These are phyloP conservation scores for Trametes cinnabarina DNA, from an alignment of 768 basidiomycete species.

Conservation along the genomic window DNA sequence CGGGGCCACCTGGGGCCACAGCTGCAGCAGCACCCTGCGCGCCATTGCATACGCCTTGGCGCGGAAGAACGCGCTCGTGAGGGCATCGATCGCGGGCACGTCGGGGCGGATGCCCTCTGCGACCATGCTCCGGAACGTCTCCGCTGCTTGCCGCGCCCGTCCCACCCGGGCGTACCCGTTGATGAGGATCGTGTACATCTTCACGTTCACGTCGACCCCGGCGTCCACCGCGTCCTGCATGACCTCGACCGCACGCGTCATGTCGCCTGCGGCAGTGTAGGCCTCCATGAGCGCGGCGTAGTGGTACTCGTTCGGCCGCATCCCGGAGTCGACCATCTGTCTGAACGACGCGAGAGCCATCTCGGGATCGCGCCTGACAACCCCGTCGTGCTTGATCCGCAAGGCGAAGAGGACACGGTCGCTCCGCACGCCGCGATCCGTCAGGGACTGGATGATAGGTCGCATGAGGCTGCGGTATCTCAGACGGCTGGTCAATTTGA, in stretches of 20 bases:
- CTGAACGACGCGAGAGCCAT: slow-evolving; percentile 41
- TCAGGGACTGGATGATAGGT: slow-evolving; percentile 47
- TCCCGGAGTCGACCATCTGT: slow-evolving; percentile 60
- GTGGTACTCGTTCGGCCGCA: slow-evolving; percentile 72
- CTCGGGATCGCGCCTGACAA: slow-evolving; percentile 43
- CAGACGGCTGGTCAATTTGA: slow-evolving; percentile 35
- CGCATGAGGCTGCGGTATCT: slow-evolving; percentile 34
- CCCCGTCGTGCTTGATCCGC: slow-evolving; percentile 62
- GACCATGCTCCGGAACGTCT: slow-evolving; percentile 63
- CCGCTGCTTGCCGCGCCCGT: slow-evolving; percentile 50
- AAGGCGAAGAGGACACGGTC: slow-evolving; percentile 59
- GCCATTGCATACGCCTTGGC: slow-evolving; percentile 52
- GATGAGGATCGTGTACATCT: slow-evolving; percentile 79
- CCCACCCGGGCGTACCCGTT: slow-evolving; percentile 64
- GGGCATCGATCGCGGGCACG: slow-evolving; percentile 65
- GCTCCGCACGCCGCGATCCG: slow-evolving; percentile 46
- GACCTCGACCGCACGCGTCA: slow-evolving; percentile 51
- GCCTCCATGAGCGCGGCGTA: slow-evolving; percentile 75
- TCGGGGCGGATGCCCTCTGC: slow-evolving; percentile 64
- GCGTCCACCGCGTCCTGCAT: slow-evolving; percentile 50
- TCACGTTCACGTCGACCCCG: slow-evolving; percentile 55
- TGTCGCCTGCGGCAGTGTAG: slow-evolving; percentile 58
- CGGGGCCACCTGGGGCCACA: slow-evolving; percentile 66
- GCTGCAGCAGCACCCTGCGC: slow-evolving; percentile 48
- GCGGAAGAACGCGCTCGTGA: slow-evolving; percentile 64